phyloP scores from a whole-genome alignment of 305 asterid genomes.

The Nicotiana rustica region DNA sequence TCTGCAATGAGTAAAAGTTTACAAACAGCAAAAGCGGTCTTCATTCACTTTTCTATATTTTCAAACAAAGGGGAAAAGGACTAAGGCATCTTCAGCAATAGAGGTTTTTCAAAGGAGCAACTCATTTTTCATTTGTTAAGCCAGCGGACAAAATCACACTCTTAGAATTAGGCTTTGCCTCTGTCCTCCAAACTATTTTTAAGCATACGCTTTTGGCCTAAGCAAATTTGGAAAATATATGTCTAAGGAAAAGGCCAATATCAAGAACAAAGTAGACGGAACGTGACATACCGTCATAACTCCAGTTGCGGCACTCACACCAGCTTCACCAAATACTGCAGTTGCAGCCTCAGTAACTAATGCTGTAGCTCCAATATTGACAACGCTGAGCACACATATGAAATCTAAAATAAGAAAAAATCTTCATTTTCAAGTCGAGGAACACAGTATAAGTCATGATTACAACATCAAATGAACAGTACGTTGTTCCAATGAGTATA shows the following conservation, averaged over 20 bases:
- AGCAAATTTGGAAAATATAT: background rate
- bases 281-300: slow-evolving; percentile 85
- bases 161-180: background rate
- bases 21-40: background rate
- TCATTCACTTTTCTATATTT: slow-evolving; percentile 16
- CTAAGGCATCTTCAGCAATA: slow-evolving; percentile 19
- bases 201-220: slow-evolving; percentile 4
- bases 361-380: slow-evolving; percentile 97
- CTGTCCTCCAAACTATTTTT: background rate
- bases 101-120: slow-evolving; percentile 7
- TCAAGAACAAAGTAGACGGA: slow-evolving; percentile 22
- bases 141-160: background rate
- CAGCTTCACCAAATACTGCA: slow-evolving; percentile 94
- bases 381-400: slow-evolving; percentile 79
- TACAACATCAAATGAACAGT: slow-evolving; percentile 50
- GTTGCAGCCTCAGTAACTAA: slow-evolving; percentile 98
- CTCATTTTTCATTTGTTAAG: background rate
- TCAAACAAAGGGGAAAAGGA: background rate
- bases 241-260: background rate
- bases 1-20: background rate
- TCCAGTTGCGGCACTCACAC: slow-evolving; percentile 97
- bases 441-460: slow-evolving; percentile 38
- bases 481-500: slow-evolving; percentile 99
- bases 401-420: slow-evolving; percentile 59
- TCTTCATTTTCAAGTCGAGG: slow-evolving; percentile 48